Evolutionary conservation across 1,139 yeast species (phyloP), one percentile per base, ranked within the genome.

Genomic region (Yamadazyma membranifaciens): DNA sequence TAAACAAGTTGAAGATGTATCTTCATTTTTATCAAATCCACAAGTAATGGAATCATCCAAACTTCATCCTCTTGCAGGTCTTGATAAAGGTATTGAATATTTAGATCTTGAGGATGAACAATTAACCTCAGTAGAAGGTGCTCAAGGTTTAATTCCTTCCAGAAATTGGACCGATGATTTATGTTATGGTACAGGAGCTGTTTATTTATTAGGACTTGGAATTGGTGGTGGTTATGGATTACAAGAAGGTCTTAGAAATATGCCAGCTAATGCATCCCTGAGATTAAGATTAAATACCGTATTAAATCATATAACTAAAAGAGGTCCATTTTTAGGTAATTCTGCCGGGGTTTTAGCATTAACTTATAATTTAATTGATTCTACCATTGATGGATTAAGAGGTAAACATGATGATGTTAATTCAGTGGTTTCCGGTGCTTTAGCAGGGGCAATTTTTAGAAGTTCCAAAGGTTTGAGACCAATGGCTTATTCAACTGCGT

Each of bases 81-180:
- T 92, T 52, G 91, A 86, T 50, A 83, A 81, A 55, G 95, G 92
- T 38, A 79, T 92, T 44, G 98, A 92, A 63, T 92, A 83, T 62
- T 72, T 92, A 56, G 96, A 89, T 54, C 74, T 92, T 49, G 98
- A 92, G 59, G 95, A 87, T 56, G 80, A 76, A 54, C 75, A 83
- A 50, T 69, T 89, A 49, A 79, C 81, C 39, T 67, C 78, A 15
- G 67, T 87, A 55, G 95, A 89, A 56, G 96, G 96, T 33, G 80
- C 95, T 1, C 87, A 87, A 59, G 96, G 96, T 45, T 65, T 92
- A 45, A 78, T 92, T 52, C 97, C 98, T 30, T 86, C 95, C 30
- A 84, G 97, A 68, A 95, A 94, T 56, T 92, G 97, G 96, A 79
- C 91, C 12, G 98, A 92, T 62, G 98, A 92, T 65, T 75, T 92